A percentile compares a stretch with the other conserved stretches of the same genome.
Conservation (phyloP, 805 yeast genomes). For the Wickerhamomyces mucosus region DNA sequence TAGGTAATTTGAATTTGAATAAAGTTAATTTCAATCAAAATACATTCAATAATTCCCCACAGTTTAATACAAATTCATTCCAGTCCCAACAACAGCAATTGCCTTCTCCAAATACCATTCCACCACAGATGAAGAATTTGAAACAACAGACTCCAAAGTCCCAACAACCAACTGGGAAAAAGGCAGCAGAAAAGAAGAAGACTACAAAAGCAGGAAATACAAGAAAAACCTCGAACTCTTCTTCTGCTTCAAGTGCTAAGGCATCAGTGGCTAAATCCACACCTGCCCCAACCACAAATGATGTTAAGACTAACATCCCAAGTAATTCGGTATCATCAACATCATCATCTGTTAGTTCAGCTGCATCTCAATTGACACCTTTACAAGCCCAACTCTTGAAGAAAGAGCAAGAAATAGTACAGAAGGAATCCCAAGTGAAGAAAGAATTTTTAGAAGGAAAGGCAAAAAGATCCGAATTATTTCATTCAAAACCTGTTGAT, state of each 20-base stretch:
- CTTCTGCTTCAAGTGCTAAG: conserved; percentile 8
- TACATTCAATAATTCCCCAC: not conserved
- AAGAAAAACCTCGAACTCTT: no score
- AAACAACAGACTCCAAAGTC: no score
- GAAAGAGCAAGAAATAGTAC: conserved; percentile 17
- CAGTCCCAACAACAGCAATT: no score
- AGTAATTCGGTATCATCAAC: conserved; percentile 6
- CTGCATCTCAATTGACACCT: conserved; percentile 2
- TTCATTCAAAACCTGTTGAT: conserved; percentile 12
- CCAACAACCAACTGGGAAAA: no score
- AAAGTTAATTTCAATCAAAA: not conserved
- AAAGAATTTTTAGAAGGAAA: conserved; percentile 13
- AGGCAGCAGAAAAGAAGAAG: no score
- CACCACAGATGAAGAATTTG: no score
- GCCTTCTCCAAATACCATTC: no score
- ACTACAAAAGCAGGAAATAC: no score
- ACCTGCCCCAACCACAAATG: conserved; percentile 3
- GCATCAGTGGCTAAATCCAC: conserved; percentile 1
- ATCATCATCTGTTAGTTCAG: conserved; percentile 4
- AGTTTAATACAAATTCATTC: no score
- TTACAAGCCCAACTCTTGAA: conserved; percentile 12
- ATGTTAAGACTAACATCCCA: conserved; percentile 2
- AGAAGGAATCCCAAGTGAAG: conserved; percentile 11
- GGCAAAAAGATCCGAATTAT: conserved; percentile 16
- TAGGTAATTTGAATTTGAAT: conserved; percentile 5